These are phyloP conservation scores for Pythium angustatum DNA, from an alignment of 352 stramenopile genomes.

Conservation along the genomic window DNA sequence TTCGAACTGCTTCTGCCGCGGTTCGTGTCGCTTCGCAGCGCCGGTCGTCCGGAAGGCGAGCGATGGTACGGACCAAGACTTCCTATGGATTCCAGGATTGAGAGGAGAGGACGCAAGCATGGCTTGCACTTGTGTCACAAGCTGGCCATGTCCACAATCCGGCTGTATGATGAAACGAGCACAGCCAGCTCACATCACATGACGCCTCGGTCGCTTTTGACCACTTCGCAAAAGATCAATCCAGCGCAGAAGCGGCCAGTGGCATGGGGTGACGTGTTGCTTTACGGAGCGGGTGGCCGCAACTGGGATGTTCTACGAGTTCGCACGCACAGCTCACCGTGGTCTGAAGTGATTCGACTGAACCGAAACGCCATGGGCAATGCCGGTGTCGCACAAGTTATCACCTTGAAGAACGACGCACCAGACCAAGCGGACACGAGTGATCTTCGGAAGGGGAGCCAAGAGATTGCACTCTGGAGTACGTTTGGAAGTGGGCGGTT, in stretches of 20 bases:
- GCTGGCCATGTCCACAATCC: constrained; percentile 86
- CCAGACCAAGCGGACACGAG: constrained; percentile 58
- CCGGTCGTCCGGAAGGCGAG: constrained; percentile 79
- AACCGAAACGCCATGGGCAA: constrained; percentile 90
- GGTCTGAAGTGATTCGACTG: constrained; percentile 84
- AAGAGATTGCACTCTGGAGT: constrained; percentile 86
- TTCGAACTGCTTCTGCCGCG: constrained; percentile 80
- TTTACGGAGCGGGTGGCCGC: constrained; percentile 72
- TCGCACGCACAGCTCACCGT: constrained; percentile 71
- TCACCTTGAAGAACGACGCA: constrained; percentile 78
- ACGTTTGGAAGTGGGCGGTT: constrained; percentile 82
- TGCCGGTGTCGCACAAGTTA: constrained; percentile 82
- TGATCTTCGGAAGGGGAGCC: constrained; percentile 62
- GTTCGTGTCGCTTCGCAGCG: constrained; percentile 85
- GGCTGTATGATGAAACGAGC: constrained; percentile 85
- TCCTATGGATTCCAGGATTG: constrained; percentile 56
- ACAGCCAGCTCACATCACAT: constrained; percentile 84
- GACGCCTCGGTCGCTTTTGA: constrained; percentile 70
- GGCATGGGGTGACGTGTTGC: constrained; percentile 74
- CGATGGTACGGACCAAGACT: constrained; percentile 82
- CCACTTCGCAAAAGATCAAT: constrained; percentile 75
- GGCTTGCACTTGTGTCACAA: constrained; percentile 87
- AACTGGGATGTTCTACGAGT: constrained; percentile 86
- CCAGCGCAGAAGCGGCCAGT: constrained; percentile 79
- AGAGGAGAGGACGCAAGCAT: constrained; percentile 60